These are phyloP conservation scores for Aspergillus ellipticus DNA, from an alignment of 495 filamentous ascomycete genomes.

Conservation along the genomic window DNA sequence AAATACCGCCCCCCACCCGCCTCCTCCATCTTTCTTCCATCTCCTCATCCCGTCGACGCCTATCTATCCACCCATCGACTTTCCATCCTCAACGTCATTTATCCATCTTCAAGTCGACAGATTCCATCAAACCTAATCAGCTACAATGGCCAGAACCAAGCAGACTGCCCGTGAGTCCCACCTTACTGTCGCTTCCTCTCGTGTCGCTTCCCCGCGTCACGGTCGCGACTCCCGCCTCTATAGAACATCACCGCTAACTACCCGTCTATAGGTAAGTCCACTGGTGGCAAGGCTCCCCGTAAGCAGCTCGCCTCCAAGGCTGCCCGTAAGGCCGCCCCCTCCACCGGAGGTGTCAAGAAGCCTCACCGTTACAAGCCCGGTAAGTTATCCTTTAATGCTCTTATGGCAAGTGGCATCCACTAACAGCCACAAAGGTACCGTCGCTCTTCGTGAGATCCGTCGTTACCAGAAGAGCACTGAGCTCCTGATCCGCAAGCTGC, in stretches of 20 bases:
- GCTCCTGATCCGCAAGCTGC: slow-evolving; percentile 99
- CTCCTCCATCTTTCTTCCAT: slow-evolving; percentile 48
- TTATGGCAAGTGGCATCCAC: slow-evolving; percentile 12
- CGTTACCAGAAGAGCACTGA: slow-evolving; percentile 99
- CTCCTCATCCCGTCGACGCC: slow-evolving; percentile 31
- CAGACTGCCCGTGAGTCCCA: slow-evolving; percentile 89
- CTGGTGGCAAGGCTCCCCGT: slow-evolving; percentile 98
- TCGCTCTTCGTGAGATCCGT: slow-evolving; percentile 99
- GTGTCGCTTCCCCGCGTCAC: slow-evolving; percentile 15
- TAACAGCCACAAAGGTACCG: slow-evolving; percentile 65
- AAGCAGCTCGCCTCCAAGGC: slow-evolving; percentile 94
- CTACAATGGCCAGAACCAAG: slow-evolving; percentile 97
- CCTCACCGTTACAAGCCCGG: slow-evolving; percentile 99
- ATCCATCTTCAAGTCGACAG: slow-evolving; percentile 43
- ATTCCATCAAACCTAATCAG: slow-evolving; percentile 45
- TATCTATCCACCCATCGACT: slow-evolving; percentile 31
- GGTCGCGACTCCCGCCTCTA: slow-evolving; percentile 24
- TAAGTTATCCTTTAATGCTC: slow-evolving; percentile 39
- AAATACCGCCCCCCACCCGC: slow-evolving; percentile 51
- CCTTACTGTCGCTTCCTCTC: slow-evolving; percentile 21
- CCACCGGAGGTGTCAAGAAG: slow-evolving; percentile 98
- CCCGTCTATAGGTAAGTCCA: slow-evolving; percentile 69
- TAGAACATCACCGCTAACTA: slow-evolving; percentile 31
- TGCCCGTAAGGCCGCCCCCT: slow-evolving; percentile 72
- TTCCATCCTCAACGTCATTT: slow-evolving; percentile 43